Conservation (phyloP, 2,329 filamentous ascomycete genomes). For the Colletotrichum limetticola region DNA sequence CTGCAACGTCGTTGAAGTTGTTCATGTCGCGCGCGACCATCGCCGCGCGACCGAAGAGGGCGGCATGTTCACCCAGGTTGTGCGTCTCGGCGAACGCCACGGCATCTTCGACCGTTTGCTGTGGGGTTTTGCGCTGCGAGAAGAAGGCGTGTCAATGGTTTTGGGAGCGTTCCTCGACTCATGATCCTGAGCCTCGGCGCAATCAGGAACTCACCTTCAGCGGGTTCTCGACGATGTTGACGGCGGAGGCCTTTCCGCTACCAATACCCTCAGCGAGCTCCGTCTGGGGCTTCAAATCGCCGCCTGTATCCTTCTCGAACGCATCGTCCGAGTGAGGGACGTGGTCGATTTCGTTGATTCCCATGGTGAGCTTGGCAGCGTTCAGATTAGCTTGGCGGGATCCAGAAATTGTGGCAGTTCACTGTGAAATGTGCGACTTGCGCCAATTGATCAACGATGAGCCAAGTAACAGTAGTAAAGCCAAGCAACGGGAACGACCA, state of each 20-base stretch:
- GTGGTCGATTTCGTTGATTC: no score
- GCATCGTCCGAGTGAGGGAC: no score
- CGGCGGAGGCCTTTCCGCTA: no score
- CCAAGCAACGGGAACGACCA: neutral
- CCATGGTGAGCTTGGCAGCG: neutral
- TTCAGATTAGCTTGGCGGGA: conserved; percentile 2
- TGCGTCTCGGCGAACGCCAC: conserved; percentile 60
- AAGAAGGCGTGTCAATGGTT: no score
- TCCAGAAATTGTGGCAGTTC: neutral
- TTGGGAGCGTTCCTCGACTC: no score
- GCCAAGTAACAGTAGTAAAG: conserved; percentile 3
- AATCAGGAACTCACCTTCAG: no score
- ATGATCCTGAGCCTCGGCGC: no score
- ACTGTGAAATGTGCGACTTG: conserved; percentile 3
- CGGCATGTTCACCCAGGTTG: conserved; percentile 59
- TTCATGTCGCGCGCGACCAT: conserved; percentile 47
- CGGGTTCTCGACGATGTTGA: no score
- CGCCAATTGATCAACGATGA: conserved; percentile 12
- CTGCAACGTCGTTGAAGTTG: conserved; percentile 40
- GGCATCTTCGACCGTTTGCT: conserved; percentile 49
- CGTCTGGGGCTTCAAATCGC: no score
- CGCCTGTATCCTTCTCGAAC: no score
- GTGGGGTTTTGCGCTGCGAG: conserved; percentile 39
- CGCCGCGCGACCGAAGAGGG: conserved; percentile 50
- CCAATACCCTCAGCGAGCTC: no score